Evolutionary conservation across 352 stramenopile species (phyloP), one percentile per base, ranked within the genome.

Genomic region (Vaucheria bursata): DNA sequence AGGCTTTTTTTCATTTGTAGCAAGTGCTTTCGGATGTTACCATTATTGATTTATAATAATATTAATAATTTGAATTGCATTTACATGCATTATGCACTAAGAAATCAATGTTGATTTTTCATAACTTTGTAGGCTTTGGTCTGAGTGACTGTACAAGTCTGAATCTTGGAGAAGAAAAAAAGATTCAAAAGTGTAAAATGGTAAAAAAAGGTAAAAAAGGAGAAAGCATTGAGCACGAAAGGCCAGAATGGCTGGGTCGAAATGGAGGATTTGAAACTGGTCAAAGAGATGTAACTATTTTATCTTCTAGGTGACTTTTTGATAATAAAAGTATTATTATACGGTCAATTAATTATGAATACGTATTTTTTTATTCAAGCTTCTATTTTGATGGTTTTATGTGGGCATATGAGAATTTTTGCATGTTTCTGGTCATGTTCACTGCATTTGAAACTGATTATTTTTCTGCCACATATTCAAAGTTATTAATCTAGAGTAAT

Each of bases 191-290:
- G 7, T 52, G 34, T n/a, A n/a, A n/a, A n/a, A n/a, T n/a, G n/a
- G n/a, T n/a, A n/a, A n/a, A n/a, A n/a, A n/a, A n/a, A n/a, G 8
- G 35, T 25, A 29, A 71, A 50, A 38, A 53, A 37, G 33, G 73
- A 69, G 7, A 71, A 36, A 67, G 73, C 3, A 4, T 39, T 35
- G 35, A 67, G 36, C n/a, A 79, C 36, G 33, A 6, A 68, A n/a
- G 71, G 71, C 39, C n/a, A 18, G 78, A 68, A 31, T 85, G 80
- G 80, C 72, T 64, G 5, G 80, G 80, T 34, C 79, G 80, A 33
- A 78, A 52, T 29, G 80, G 80, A 12, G 80, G 80, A 32, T 38
- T 85, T 0, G 80, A 85, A 36, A 52, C 76, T 6, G 67, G 76
- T 29, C 76, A 70, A 4, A 78, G 45, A 25, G 45, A 59, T 25